Percentiles rank a stretch among this genome's conserved stretches.
Conservation (phyloP, 192 early-diverging fungal genomes). For the Chytriomyces confervae region DNA sequence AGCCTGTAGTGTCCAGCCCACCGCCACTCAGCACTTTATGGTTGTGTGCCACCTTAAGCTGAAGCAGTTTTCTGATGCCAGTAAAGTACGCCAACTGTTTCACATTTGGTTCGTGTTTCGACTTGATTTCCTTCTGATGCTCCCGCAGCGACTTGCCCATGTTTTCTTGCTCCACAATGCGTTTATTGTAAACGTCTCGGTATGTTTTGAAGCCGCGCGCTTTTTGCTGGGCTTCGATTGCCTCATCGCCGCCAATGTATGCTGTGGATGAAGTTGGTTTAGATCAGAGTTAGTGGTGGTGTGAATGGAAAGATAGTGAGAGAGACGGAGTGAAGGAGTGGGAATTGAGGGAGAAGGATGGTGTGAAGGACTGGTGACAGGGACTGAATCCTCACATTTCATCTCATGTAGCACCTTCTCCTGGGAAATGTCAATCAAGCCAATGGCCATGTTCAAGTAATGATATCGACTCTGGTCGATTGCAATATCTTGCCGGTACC, state of each 20-base stretch:
- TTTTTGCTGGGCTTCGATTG: slow-evolving; percentile 55
- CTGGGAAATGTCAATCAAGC: slow-evolving; percentile 48
- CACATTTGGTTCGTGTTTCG: slow-evolving; percentile 32
- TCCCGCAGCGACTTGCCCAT: slow-evolving; percentile 52
- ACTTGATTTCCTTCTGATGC: slow-evolving; percentile 60
- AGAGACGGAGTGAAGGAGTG: too few species aligned
- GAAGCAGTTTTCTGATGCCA: slow-evolving; percentile 47
- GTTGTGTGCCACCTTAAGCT: slow-evolving; percentile 51
- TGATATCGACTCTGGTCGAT: slow-evolving; percentile 57
- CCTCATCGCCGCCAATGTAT: slow-evolving; percentile 69
- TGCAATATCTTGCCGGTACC: slow-evolving; percentile 51
- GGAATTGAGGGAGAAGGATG: too few species aligned
- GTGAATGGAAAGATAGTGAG: too few species aligned
- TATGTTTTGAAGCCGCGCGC: slow-evolving; percentile 67
- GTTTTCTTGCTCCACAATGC: slow-evolving; percentile 60
- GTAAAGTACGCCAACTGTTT: slow-evolving; percentile 54
- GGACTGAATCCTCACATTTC: not conserved
- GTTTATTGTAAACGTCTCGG: slow-evolving; percentile 61
- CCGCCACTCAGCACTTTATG: slow-evolving; percentile 50
- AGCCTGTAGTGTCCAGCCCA: slow-evolving; percentile 15
- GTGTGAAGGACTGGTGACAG: too few species aligned
- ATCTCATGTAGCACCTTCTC: slow-evolving; percentile 49
- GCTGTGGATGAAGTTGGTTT: slow-evolving; percentile 42
- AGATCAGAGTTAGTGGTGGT: too few species aligned
- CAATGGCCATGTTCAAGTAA: slow-evolving; percentile 51